Evolutionary conservation across 2,329 filamentous ascomycete genomes (phyloP).

Genomic region (Aspergillus sp.): DNA sequence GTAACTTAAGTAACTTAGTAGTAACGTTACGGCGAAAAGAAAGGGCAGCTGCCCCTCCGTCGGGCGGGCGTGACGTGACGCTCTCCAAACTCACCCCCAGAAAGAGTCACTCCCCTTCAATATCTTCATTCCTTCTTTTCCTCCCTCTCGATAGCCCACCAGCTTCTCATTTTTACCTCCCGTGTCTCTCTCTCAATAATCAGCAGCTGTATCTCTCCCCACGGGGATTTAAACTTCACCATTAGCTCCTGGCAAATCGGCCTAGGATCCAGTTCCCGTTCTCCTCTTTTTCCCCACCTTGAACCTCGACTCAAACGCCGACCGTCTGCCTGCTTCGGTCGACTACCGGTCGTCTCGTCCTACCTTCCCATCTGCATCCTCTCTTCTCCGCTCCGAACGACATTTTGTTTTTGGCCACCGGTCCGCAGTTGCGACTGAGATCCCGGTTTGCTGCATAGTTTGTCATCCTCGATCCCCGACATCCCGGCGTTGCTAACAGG

Average conservation of each 20-base stretch:
- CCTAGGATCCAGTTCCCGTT: conserved; percentile 12
- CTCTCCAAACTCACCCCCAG: background rate
- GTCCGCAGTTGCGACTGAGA: background rate
- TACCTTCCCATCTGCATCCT: background rate
- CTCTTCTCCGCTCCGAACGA: background rate
- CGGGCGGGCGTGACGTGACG: background rate
- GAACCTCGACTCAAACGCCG: conserved; percentile 14
- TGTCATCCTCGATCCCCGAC: background rate
- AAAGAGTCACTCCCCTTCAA: background rate
- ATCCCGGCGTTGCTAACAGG: conserved; percentile 1
- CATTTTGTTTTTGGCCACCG: background rate
- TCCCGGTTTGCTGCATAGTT: background rate
- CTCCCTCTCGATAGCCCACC: background rate
- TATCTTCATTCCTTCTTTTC: conserved; percentile 5
- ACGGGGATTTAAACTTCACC: conserved; percentile 19
- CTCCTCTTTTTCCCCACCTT: conserved; percentile 15
- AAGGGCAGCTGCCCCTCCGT: conserved; percentile 2
- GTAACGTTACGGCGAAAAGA: conserved; percentile 1
- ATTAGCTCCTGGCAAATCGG: conserved; percentile 13
- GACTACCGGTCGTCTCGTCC: conserved; percentile 1
- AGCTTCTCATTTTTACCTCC: background rate
- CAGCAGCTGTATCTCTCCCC: conserved; percentile 7
- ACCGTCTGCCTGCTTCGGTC: conserved; percentile 11
- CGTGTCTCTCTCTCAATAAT: background rate
- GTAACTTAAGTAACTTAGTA: background rate